These are phyloP conservation scores for Murraya koenigii DNA, from an alignment of 345 rosid species.

Conservation along the genomic window DNA sequence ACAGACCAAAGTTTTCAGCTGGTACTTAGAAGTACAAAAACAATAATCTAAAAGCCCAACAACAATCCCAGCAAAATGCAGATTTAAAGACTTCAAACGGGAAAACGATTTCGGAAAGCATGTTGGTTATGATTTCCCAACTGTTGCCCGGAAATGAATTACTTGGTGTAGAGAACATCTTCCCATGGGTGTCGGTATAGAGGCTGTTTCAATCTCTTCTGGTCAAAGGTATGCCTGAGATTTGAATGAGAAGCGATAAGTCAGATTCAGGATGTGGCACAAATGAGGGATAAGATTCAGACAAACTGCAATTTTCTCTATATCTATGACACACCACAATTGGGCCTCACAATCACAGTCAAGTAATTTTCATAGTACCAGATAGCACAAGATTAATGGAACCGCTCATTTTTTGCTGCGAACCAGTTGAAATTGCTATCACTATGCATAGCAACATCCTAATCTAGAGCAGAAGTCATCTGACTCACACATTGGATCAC, in stretches of 20 bases:
- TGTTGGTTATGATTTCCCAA: conserved; percentile 1
- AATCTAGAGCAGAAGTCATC: not conserved
- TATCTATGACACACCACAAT: not conserved
- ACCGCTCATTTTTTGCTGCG: not conserved
- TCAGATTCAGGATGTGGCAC: not conserved
- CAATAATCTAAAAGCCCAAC: conserved; percentile 23
- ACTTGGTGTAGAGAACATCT: conserved; percentile 98
- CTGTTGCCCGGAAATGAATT: conserved; percentile 12
- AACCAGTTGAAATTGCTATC: not conserved
- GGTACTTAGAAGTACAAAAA: conserved; percentile 15
- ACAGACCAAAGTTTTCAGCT: conserved; percentile 12
- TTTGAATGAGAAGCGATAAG: conserved; percentile 3
- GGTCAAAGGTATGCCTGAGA: conserved; percentile 87
- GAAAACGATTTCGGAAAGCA: conserved; percentile 4
- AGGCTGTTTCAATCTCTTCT: conserved; percentile 96
- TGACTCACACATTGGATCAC: conserved; percentile 1
- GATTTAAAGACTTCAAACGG: conserved; percentile 3
- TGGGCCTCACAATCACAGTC: not conserved
- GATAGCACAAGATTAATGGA: not conserved
- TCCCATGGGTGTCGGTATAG: conserved; percentile 97
- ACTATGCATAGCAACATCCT: not conserved
- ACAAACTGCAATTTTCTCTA: not conserved
- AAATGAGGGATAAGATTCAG: not conserved
- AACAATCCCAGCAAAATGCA: conserved; percentile 15
- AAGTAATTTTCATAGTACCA: not conserved